Conservation (phyloP, 257 asterid genomes). For the Gynochthodes officinalis region DNA sequence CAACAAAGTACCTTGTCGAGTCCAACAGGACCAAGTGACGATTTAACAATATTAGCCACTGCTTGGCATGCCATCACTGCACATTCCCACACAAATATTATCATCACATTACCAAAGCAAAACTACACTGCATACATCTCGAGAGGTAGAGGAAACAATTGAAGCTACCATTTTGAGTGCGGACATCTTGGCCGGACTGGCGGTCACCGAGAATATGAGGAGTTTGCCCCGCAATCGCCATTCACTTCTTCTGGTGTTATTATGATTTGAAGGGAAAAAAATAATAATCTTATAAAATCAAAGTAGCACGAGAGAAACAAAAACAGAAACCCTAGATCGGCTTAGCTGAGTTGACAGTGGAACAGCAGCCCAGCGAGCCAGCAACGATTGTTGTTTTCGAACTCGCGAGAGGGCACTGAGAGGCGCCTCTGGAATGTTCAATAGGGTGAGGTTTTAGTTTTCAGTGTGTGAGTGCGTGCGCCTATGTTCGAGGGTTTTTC, state of each 20-base stretch:
- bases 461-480: not conserved
- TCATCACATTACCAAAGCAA: constrained; percentile 6
- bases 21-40: constrained; percentile 97
- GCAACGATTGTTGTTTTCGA: not conserved
- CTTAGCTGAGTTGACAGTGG: not conserved
- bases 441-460: not conserved
- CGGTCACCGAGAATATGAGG: constrained; percentile 88
- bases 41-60: constrained; percentile 82
- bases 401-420: not conserved
- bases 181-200: constrained; percentile 95
- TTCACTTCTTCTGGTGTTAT: constrained; percentile 4
- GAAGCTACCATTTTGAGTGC: constrained; percentile 70
- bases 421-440: constrained; percentile 1
- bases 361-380: not conserved
- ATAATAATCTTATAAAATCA: not conserved
- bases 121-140: not conserved
- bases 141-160: not conserved
- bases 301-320: not conserved
- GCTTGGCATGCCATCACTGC: constrained; percentile 92
- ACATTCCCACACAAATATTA: constrained; percentile 18
- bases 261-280: not conserved
- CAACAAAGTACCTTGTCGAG: constrained; percentile 74
- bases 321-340: constrained; percentile 17
- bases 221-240: constrained; percentile 53
- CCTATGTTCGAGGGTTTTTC: constrained; percentile 5